phyloP scores from a whole-genome alignment of 1,139 yeast species.

The Tardiomyces digboiensis region DNA sequence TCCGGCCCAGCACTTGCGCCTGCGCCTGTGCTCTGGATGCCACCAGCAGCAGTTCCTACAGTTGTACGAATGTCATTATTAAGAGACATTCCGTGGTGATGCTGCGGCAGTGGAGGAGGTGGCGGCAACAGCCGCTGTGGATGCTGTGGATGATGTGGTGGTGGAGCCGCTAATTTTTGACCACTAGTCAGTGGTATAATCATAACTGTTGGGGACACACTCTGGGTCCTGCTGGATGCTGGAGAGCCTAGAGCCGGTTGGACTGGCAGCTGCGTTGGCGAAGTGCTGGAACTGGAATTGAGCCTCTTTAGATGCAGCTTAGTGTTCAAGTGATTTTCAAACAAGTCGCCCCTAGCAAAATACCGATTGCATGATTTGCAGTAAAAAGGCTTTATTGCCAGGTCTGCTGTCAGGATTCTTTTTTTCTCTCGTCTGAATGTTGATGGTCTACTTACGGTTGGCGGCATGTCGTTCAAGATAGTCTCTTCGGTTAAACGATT shows the following conservation, averaged over 20 bases:
- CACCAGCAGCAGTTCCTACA: too few relatives aligned
- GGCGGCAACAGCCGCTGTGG: too few relatives aligned
- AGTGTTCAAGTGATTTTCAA: slow-evolving; percentile 26
- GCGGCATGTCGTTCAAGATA: slow-evolving; percentile 30
- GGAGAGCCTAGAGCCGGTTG: neutral
- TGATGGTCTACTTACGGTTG: slow-evolving; percentile 18
- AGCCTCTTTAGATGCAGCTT: slow-evolving; percentile 20
- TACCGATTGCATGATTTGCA: slow-evolving; percentile 25
- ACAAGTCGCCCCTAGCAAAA: slow-evolving; percentile 26
- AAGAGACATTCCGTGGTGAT: too few relatives aligned
- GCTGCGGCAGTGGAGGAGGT: too few relatives aligned
- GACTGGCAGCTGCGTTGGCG: neutral
- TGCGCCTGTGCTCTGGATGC: too few relatives aligned
- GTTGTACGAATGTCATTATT: too few relatives aligned
- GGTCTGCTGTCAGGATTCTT: slow-evolving; percentile 12
- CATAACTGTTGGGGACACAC: too few relatives aligned
- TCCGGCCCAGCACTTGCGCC: slow-evolving; percentile 1
- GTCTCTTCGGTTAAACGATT: slow-evolving; percentile 29
- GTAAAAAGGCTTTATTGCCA: slow-evolving; percentile 24
- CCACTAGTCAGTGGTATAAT: too few relatives aligned
- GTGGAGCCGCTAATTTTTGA: too few relatives aligned
- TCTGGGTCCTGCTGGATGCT: neutral
- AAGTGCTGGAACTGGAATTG: slow-evolving; percentile 1
- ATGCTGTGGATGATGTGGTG: too few relatives aligned
- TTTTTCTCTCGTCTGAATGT: too few relatives aligned